Base-by-base conservation (phyloP, 148 eudicot species). In the Cornus suecica region DNA sequence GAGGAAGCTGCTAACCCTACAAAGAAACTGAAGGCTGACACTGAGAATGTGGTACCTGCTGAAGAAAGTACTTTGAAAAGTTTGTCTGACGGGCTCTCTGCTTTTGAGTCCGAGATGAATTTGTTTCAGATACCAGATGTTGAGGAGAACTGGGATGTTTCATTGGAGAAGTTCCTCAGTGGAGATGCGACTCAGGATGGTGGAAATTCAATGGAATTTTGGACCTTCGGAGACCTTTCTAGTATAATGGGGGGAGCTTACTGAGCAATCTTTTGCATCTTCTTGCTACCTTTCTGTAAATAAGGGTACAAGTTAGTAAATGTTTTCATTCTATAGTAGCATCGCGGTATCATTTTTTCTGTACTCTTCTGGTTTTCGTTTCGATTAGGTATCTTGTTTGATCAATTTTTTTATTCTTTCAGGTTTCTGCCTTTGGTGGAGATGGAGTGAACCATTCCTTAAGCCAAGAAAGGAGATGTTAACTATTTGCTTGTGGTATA, bases 141-240 rank as follows among this genome's bases (percentile, higher is more conserved):
- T n/a, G 94, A 93, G 66, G 91, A 82, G 73, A 90, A 82, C 71
- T 90, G 98, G 98, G 94, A 85, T 70, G 73, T 83, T 31, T 83
- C 91, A 31, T 70, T 90, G 37, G 86, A 91, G 72, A 84, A 89
- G 34, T 91, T 91, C 82, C 90, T 92, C 54, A 80, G 80, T 34
- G 86, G 78, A 30, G 88, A 87, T 41, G 83, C 79, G 9, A 72
- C 85, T 45, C 86, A 88, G 78, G 90, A 87, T 58, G 85, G 76
- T 69, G 83, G 73, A 16, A 90, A 80, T 67, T 77, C 82, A 10
- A 75, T 88, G 76, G 79, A 85, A 67, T 85, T 90, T 26, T 95
- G 99, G 99, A 77, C 83, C 81, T 90, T 90, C 11, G 91, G 84
- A 72, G 99, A 92, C 41, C 75, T 89, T 54, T 77, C 86, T 32